Conservation (phyloP, 768 basidiomycete species). For the Tricholoma sp. region DNA sequence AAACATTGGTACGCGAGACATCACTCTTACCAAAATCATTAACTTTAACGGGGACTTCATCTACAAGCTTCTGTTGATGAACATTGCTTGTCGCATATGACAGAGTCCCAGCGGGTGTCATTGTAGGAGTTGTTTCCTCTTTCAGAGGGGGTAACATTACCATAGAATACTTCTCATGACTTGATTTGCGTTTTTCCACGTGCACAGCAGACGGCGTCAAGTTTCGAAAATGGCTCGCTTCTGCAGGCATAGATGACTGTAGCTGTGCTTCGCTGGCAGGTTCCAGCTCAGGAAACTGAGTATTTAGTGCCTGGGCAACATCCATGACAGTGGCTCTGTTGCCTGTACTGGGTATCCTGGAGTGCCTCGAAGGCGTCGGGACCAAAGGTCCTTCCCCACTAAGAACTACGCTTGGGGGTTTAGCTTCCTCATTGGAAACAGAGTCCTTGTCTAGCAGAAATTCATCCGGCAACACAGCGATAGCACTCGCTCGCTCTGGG, state of each 20-base stretch:
- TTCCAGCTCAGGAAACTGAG: conserved; percentile 17
- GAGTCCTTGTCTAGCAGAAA: no score
- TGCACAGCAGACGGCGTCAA: conserved; percentile 21
- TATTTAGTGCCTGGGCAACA: conserved; percentile 55
- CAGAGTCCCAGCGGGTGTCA: conserved; percentile 51
- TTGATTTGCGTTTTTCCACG: conserved; percentile 58
- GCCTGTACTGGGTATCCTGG: conserved; percentile 63
- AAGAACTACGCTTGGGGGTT: background rate
- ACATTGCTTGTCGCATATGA: conserved; percentile 24
- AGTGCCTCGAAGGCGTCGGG: conserved; percentile 36
- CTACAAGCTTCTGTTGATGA: background rate
- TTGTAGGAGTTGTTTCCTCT: conserved; percentile 60
- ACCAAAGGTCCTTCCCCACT: conserved; percentile 12
- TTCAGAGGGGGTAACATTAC: conserved; percentile 58
- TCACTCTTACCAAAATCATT: conserved; percentile 2
- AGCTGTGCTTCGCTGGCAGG: background rate
- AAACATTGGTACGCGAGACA: background rate
- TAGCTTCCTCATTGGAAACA: background rate
- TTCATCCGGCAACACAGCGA: background rate
- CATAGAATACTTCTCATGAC: conserved; percentile 61
- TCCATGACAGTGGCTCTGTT: conserved; percentile 75
- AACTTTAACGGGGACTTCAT: background rate
- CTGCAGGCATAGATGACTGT: conserved; percentile 2
- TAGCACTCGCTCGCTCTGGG: background rate
- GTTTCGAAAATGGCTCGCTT: conserved; percentile 17